Conservation (phyloP, 2,329 filamentous ascomycete species). For the Paracorniculantispora psalliotae region DNA sequence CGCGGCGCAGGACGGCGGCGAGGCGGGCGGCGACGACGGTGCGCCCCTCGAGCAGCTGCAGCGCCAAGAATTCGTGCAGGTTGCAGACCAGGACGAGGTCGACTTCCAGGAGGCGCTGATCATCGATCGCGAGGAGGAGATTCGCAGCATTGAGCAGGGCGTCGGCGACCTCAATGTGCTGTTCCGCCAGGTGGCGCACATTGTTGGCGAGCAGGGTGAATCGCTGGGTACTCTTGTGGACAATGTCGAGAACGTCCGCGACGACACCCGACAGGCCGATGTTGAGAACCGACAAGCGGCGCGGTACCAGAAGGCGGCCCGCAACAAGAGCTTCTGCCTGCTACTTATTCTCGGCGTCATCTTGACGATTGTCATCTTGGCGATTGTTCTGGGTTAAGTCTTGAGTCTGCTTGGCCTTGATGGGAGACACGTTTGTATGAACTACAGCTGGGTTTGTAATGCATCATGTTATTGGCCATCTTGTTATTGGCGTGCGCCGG, state of each 20-base stretch:
- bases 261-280: slow-evolving; percentile 81
- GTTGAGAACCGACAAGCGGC: slow-evolving; percentile 79
- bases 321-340: slow-evolving; percentile 91
- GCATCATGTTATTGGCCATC: slow-evolving; percentile 4
- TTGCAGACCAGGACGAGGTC: slow-evolving; percentile 89
- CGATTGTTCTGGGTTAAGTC: slow-evolving; percentile 53
- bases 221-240: slow-evolving; percentile 81
- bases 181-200: slow-evolving; percentile 96
- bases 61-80: slow-evolving; percentile 68
- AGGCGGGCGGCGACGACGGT: slow-evolving; percentile 29
- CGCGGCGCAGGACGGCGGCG: slow-evolving; percentile 64
- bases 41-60: slow-evolving; percentile 45
- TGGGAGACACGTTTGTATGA: not conserved
- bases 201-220: slow-evolving; percentile 90
- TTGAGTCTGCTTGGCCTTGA: too few species aligned
- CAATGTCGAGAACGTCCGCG: slow-evolving; percentile 78
- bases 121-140: slow-evolving; percentile 93
- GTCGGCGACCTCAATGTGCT: slow-evolving; percentile 94
- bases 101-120: slow-evolving; percentile 97
- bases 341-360: slow-evolving; percentile 85
- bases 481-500: slow-evolving; percentile 6
- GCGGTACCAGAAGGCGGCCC: slow-evolving; percentile 89
- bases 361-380: slow-evolving; percentile 81
- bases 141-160: slow-evolving; percentile 93
- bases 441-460: not conserved